A percentile compares a stretch with the other conserved stretches of the same genome.
Evolutionary conservation across 2,329 filamentous ascomycete genomes (phyloP).

Genomic region (Penicillium sp.): DNA sequence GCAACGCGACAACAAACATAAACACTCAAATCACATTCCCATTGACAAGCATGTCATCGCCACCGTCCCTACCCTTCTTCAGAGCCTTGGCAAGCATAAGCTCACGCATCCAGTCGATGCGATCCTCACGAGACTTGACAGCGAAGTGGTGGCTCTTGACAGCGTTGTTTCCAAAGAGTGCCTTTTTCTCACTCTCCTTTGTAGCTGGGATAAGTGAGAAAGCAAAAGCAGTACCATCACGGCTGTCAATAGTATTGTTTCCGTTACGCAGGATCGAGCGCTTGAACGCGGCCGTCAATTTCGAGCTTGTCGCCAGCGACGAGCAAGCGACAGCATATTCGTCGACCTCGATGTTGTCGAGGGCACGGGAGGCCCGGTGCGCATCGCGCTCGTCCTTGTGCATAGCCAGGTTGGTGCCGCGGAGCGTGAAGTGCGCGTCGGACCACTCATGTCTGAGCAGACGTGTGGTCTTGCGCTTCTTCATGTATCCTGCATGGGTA

Average conservation of each 20-base stretch:
- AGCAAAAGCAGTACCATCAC: slow-evolving; percentile 37
- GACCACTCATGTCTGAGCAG: background rate
- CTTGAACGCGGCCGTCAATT: slow-evolving; percentile 83
- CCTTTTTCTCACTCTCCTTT: slow-evolving; percentile 43
- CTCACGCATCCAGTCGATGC: background rate
- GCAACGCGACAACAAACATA: background rate
- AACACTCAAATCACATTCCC: background rate
- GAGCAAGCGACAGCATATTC: slow-evolving; percentile 56
- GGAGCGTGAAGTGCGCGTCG: slow-evolving; percentile 41
- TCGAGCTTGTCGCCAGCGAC: slow-evolving; percentile 69
- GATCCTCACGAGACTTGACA: background rate
- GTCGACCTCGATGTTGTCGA: slow-evolving; percentile 31
- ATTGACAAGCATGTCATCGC: slow-evolving; percentile 35
- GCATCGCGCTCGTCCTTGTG: slow-evolving; percentile 26
- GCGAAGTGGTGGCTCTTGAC: slow-evolving; percentile 53
- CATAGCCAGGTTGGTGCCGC: slow-evolving; percentile 61
- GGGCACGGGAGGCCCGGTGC: slow-evolving; percentile 19
- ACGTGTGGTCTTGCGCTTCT: background rate
- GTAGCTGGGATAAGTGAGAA: slow-evolving; percentile 45
- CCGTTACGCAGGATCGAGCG: slow-evolving; percentile 62
- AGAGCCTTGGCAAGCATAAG: background rate
- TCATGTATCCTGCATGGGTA: background rate
- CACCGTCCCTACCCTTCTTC: background rate
- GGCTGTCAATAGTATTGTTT: slow-evolving; percentile 49
- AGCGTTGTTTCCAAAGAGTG: slow-evolving; percentile 54